These are phyloP conservation scores for Mycena latifolia DNA, from an alignment of 768 basidiomycete species.

Conservation along the genomic window DNA sequence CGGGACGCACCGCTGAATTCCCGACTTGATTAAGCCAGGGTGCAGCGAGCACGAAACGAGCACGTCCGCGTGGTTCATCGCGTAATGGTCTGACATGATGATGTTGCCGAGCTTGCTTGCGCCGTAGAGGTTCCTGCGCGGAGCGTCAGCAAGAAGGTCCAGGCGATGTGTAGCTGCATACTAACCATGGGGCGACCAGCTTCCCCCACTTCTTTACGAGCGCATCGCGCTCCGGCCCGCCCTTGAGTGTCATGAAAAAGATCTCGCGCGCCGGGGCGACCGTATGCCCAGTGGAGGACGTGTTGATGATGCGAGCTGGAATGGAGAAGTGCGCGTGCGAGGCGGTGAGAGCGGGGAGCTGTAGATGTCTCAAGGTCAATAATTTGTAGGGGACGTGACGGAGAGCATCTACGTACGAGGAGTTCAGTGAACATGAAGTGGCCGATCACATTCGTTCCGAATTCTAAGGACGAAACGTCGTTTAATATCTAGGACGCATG, in stretches of 20 bases:
- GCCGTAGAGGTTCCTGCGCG: constrained; percentile 25
- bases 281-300: constrained; percentile 11
- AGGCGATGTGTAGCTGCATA: background rate
- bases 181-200: constrained; percentile 15
- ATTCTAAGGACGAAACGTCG: constrained; percentile 37
- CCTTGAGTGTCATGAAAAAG: constrained; percentile 17
- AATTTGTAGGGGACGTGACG: background rate
- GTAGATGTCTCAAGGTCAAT: background rate
- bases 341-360: constrained; percentile 28
- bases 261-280: background rate
- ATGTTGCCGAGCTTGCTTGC: constrained; percentile 30
- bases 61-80: constrained; percentile 7
- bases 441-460: constrained; percentile 53
- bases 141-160: background rate
- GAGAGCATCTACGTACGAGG: constrained; percentile 39
- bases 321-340: constrained; percentile 11
- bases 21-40: constrained; percentile 20
- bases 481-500: background rate
- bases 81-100: constrained; percentile 10
- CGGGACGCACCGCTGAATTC: constrained; percentile 23
- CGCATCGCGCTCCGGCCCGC: constrained; percentile 19
- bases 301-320: constrained; percentile 30
- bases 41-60: constrained; percentile 33
- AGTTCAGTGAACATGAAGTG: constrained; percentile 40
- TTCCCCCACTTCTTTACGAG: constrained; percentile 26